Evolutionary conservation across 2,329 filamentous ascomycete genomes (phyloP), one percentile per base, ranked within the genome.

Genomic region (Colletotrichum sp.): DNA sequence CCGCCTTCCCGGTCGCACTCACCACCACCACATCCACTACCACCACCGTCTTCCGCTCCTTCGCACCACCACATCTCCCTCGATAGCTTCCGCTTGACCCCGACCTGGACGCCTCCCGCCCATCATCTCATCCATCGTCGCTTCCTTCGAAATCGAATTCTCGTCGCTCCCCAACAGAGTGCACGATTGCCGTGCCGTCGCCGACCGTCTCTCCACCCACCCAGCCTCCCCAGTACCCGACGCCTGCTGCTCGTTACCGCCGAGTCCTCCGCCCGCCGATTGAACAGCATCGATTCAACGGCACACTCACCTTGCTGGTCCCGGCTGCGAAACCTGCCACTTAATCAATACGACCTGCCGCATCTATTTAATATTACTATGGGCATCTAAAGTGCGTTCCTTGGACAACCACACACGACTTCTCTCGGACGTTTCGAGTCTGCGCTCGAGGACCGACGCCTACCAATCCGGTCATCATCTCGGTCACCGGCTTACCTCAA

Each of bases 1-100:
- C 71, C 75, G 71, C 66, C 75, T 68, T 75, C 55, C 66, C 60
- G 72, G 71, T 76, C 70, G 74, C 70, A 76, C 74, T 75, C 70
- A 73, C 44, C n/a, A 52, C 44, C 44, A 52, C 44, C 44, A 52
- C 44, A 52, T 52, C 44, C 44, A 52, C 44, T 52, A 52, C 44
- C 44, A 52, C 44, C n/a, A 52, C 44, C n/a, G 64, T 69, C 74
- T 75, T 69, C 64, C 65, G 74, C 44, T 74, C 65, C 71, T 74
- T 76, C 74, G 74, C 65, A 68, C 68, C 59, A 65, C 74, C 59
- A 65, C 74, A 74, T 76, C 74, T 76, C 59, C 74, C 65, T 76
- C 74, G 71, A 73, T 71, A 76, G 59, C 70, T 74, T 63, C 74
- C 74, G 64, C 59, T 44, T 71, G 44, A 24, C 74, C 65, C 70